Percentiles rank a stretch among this genome's conserved stretches.
These are phyloP conservation scores for Fraxinus sp. DNA, from an alignment of 305 asterid species.

Conservation along the genomic window DNA sequence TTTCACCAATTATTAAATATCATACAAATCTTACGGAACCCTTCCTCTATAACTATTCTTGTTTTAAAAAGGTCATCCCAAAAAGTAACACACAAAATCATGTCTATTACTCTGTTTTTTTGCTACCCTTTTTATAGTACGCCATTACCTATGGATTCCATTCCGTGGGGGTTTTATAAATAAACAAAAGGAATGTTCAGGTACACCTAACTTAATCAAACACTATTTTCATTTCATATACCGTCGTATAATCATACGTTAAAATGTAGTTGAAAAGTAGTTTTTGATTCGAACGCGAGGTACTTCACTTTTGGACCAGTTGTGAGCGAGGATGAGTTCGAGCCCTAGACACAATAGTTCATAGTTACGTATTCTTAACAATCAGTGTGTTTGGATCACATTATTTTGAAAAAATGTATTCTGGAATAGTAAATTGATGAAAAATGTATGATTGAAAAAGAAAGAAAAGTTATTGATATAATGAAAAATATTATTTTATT, in stretches of 20 bases:
- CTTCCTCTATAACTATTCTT: not conserved
- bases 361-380: no score
- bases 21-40: slow-evolving; percentile 12
- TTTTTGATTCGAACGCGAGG: not conserved
- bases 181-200: not conserved
- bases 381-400: no score
- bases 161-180: not conserved
- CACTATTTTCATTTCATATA: not conserved
- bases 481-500: no score
- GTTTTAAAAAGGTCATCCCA: not conserved
- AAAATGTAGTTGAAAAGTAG: not conserved
- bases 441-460: no score
- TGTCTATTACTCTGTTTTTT: not conserved
- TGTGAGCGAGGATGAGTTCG: not conserved
- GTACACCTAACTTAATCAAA: not conserved
- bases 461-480: no score
- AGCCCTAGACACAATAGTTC: not conserved
- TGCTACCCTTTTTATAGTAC: not conserved
- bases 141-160: not conserved
- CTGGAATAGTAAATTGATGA: no score
- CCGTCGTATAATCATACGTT: not conserved
- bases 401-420: no score
- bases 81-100: not conserved
- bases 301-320: not conserved
- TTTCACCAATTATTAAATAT: slow-evolving; percentile 22